Conservation (phyloP, 1,139 yeast genomes). For the Scheffersomyces insectosa region DNA sequence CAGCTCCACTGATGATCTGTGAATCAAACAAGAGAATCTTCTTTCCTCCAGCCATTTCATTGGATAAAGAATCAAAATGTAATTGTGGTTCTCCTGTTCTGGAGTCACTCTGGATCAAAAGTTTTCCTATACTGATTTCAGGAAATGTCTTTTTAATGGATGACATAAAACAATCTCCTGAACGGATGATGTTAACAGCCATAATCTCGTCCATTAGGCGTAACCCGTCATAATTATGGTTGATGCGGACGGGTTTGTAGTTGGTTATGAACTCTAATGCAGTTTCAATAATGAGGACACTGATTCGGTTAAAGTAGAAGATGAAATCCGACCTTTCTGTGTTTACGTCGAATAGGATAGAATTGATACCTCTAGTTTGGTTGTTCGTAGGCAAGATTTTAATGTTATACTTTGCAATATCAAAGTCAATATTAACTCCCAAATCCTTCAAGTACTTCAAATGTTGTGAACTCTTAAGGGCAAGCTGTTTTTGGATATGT, state of each 20-base stretch:
- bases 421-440: slow-evolving; percentile 42
- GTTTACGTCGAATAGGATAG: slow-evolving; percentile 58
- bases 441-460: slow-evolving; percentile 56
- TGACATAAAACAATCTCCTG: slow-evolving; percentile 89
- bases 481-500: slow-evolving; percentile 75
- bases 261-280: slow-evolving; percentile 56
- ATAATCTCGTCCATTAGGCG: slow-evolving; percentile 49
- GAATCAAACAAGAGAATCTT: slow-evolving; percentile 78
- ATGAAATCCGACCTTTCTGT: slow-evolving; percentile 76
- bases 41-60: slow-evolving; percentile 30
- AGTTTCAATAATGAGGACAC: slow-evolving; percentile 63
- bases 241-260: slow-evolving; percentile 22
- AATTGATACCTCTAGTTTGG: slow-evolving; percentile 71
- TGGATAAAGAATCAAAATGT: slow-evolving; percentile 70
- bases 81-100: slow-evolving; percentile 91
- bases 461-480: slow-evolving; percentile 65
- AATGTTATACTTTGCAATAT: slow-evolving; percentile 30
- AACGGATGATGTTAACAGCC: slow-evolving; percentile 79
- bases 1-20: slow-evolving; percentile 89
- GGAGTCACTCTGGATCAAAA: slow-evolving; percentile 84
- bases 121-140: slow-evolving; percentile 74
- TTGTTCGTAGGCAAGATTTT: slow-evolving; percentile 55
- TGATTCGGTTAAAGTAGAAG: slow-evolving; percentile 81
- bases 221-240: slow-evolving; percentile 38
- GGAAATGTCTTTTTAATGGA: slow-evolving; percentile 77